Base-by-base conservation (phyloP, 306 rosid species). In the Citrullus colocynthis region DNA sequence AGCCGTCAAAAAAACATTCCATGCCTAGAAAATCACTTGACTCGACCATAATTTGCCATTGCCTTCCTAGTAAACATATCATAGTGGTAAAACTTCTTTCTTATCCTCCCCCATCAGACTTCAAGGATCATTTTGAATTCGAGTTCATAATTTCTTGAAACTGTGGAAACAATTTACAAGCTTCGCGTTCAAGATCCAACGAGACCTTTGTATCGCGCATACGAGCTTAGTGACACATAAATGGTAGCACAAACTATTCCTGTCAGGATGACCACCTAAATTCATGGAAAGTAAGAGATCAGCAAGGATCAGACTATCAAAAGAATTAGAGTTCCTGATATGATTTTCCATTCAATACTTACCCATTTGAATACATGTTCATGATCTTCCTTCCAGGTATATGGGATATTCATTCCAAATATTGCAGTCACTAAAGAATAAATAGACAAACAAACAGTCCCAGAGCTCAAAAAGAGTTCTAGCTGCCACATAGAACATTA, bases 121-220 rank as follows among this genome's bases (percentile, higher is more conserved):
- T 20, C 77, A 51, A 73, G 16, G 7, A 73, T 73, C 61, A 13
- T 48, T 24, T 15, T 2, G 41, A 2, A 49, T 10, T 72, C 15
- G 76, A 49, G 77, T 49, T 28, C 28, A 28, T 15, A 49, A 9
- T 73, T 15, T 73, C 28, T 51, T 16, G 12, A 71, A 45, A 70
- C 76, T 20, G 6, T 71, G 36, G 76, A 70, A 21, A 71, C 58
- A 21, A 42, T 44, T 49, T 49, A 72, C 0, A n/a, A 30, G 77
- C 61, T 3, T 15, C 16, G 16, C 16, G 41, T 45, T 93, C 91
- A 93, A 79, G 98, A 89, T 79, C 93, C 96, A 54, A 94, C 89
- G 51, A 94, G 94, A 66, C 98, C 98, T 85, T 88, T 94, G 85
- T 89, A 93, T 69, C 96, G 86, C 21, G 98, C 98, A 80, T 91